Base-by-base conservation (phyloP, 1,139 yeast genomes). In the Geotrichum armillariae region DNA sequence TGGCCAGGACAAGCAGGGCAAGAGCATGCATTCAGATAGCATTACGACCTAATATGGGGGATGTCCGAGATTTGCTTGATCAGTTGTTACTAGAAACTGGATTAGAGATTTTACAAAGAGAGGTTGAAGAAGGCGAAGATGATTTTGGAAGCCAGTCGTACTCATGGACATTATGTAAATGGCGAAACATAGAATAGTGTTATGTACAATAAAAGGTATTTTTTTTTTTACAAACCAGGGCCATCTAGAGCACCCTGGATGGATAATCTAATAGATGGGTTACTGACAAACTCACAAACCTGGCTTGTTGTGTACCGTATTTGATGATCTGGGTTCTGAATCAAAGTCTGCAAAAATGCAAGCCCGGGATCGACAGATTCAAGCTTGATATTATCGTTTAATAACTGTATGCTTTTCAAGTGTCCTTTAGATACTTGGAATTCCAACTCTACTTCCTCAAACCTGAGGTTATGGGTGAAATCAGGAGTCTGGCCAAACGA, bases 141-240 rank as follows among this genome's bases (percentile, higher is more conserved):
- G 98, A 93, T 63, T 93, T 90, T 72, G 98, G 98, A 0, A 76
- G 75, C 35, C 82, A 82, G 58, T 65, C 73, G 38, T 90, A 82
- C 62, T 63, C 61, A 4, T 67, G 61, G 58, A 58, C 66, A 2
- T 33, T 63, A 21, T 69, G 71, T 70, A 45, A 41, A 34, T 56
- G 58, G 65, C 35, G 17, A 4, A 45, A n/a, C n/a, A n/a, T n/a
- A n/a, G n/a, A n/a, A n/a, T n/a, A n/a, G n/a, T n/a, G 29, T 22
- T n/a, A 18, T 27, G 20, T 14, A 18, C 35, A 17, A 14, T n/a
- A 27, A 20, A 16, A 12, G 2, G 8, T n/a, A 27, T 36, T 27
- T 35, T 21, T n/a, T 8, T 16, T 43, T 25, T 22, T 11, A 25
- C 9, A 25, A 25, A 7, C 29, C 14, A 31, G 41, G 29, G 35